Evolutionary conservation across 2,329 filamentous ascomycete species (phyloP), one percentile per base, ranked within the genome.

Genomic region (Fusarium falciforme): DNA sequence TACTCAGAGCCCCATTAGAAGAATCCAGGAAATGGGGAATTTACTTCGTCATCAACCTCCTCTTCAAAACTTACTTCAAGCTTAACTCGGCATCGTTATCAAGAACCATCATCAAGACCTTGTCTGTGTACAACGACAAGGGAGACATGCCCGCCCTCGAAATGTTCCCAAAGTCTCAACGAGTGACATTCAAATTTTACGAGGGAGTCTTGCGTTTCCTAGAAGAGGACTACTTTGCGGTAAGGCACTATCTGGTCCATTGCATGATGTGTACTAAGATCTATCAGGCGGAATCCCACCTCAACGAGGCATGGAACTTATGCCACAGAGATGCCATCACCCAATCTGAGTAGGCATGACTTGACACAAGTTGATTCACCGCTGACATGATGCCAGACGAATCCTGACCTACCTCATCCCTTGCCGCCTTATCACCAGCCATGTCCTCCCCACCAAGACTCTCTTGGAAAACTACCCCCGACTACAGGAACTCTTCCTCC

Each of bases 21-120:
- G 93, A 97, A 78, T 98, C 96, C 10, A 91, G 96, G 64, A 99
- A 98, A 89, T 99, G 96, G 96, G 97, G 94, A 8, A 93, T 98
- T 57, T 99, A 99, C 85, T 95, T 95, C 82, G 92, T 96, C 74
- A 94, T 95, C 79, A 98, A 98, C 80, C 89, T 99, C 9, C 87
- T 98, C 16, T 99, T 99, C 90, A 98, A 98, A 84, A 98, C 95
- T 2, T 98, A 98, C 83, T 99, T 99, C 87, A 97, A 94, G 85
- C 87, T 98, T 72, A 98, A 97, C 84, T 94, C 93, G 36, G 93
- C 97, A 66, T 92, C 91, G n/a, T 87, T 98, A 22, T 97, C 93
- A 20, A 95, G 96, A 81, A 98, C 96, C 75, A 92, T 98, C 59
- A 87, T 99, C 55, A 94, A 93, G 75, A 95, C 94, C 0, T 87